phyloP scores from a whole-genome alignment of 306 rosid species.

The Mimosa pudica region DNA sequence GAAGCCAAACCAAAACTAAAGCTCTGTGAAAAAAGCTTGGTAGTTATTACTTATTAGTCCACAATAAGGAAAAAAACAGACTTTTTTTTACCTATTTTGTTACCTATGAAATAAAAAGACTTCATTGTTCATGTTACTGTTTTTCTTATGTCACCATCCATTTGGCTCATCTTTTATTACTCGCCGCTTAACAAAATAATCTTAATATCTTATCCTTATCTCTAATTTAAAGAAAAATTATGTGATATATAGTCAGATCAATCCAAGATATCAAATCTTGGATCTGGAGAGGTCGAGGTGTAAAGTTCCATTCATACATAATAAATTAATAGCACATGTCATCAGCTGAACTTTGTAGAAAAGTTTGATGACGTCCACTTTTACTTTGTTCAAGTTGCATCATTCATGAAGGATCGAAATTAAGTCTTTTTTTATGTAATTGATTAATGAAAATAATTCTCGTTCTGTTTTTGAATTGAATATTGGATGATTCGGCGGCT shows the following conservation, averaged over 20 bases:
- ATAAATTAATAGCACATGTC: not conserved
- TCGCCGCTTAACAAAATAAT: conserved; percentile 3
- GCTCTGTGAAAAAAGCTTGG: not conserved
- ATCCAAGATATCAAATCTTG: conserved; percentile 21
- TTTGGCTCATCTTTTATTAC: conserved; percentile 25
- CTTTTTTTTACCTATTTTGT: too few relatives aligned
- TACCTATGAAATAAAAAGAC: not conserved
- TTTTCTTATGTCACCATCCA: conserved; percentile 29
- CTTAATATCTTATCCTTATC: conserved; percentile 27
- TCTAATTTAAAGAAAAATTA: not conserved
- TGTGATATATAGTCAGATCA: not conserved
- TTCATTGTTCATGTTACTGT: not conserved
- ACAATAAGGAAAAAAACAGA: not conserved
- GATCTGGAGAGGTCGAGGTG: not conserved
- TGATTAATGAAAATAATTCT: not conserved
- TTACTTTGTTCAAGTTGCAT: not conserved
- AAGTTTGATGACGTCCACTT: conserved; percentile 20
- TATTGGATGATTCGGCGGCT: not conserved
- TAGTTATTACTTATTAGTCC: not conserved
- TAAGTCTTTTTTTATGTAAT: not conserved
- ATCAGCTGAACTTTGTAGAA: conserved; percentile 1
- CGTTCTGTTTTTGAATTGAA: not conserved
- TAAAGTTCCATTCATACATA: not conserved
- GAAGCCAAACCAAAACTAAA: not conserved
- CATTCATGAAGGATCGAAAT: not conserved